Evolutionary conservation across 1,139 yeast species (phyloP), one percentile per base, ranked within the genome.

Genomic region (Ogataea hybrid): DNA sequence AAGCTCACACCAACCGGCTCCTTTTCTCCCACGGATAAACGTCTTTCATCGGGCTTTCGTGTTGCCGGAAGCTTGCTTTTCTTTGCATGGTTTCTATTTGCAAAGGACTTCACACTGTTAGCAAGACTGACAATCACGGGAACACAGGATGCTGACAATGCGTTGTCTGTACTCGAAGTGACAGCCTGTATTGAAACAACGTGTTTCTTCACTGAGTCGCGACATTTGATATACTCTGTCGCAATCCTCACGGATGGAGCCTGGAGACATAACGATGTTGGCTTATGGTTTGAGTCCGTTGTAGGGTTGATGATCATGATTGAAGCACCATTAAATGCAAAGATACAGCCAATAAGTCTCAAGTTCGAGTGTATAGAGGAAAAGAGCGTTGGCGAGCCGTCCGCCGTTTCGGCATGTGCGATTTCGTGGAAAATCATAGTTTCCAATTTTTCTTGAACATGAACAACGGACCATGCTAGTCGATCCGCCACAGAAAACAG

Each of bases 201-300:
- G 55, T 80, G 85, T 22, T 71, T 67, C 32, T 63, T 65, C 1
- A 50, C 37, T 1, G 60, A 59, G 6, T 56, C 25, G 1, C 22
- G 45, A 16, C 52, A 51, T 33, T 62, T 58, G 3, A 43, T 39
- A 50, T 79, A 79, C 33, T 70, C 73, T 1, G 75, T 59, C 3
- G 76, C 71, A 8, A 86, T 70, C 38, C 70, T 72, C 2, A 90
- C 77, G 1, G 90, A 85, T 0, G 98, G 98, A 0, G 96, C 79
- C 41, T 78, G 84, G 25, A 90, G 63, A 32, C 70, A 73, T 21
- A 89, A 67, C 0, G 90, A 77, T 0, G 76, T 51, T 39, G 67
- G 47, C 41, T 70, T 55, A 7, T 69, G 65, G 49, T 71, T 62
- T 23, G 69, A 65, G 49, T 68, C 71, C 31, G 70, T 64, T 34